Base-by-base conservation (phyloP, 2,329 filamentous ascomycete genomes). In the Coniochaeta sp. region DNA sequence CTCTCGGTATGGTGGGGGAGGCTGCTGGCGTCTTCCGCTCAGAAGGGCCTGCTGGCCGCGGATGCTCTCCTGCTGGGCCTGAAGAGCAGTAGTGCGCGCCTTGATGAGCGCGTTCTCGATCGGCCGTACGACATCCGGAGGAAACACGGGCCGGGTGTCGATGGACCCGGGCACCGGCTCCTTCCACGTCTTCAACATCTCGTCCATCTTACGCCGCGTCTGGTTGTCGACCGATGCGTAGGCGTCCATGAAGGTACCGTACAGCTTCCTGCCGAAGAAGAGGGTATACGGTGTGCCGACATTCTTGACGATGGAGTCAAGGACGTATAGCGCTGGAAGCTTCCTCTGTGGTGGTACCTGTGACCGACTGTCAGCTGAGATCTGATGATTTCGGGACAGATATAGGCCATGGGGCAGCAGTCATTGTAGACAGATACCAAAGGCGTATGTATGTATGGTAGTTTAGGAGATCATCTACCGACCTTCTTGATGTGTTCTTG, bases 251-350 rank as follows among this genome's bases (percentile, higher is more conserved):
- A 96, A 99, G 4, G 90, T 97, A 60, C 86, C 82, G 70, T 92
- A 97, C 33, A 99, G 81, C 63, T 92, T 92, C 35, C 89, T 86
- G 50, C 91, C 90, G 58, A 99, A 87, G 68, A 96, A 97, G 12
- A 97, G 78, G 0, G 92, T 97, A 70, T 99, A 99, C 7, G 94
- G 94, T 1, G 92, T 96, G 55, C 94, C 94, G 56, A 99, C 91
- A 74, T 99, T 97, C 71, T 99, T 99, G 65, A 95, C 91, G 55
- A 99, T 92, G 14, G 92, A 97, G 71, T 99, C 94, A 64, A 99
- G 85, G 58, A 99, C 89, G 71, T 97, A 99, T 26, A 99, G 79
- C n/a, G 94, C 90, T 16, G 94, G 91, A 3, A 99, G 76, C 65
- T 97, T 99, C 68, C 91, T 91, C 55, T 83, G 80, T 33, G 94